A percentile compares a stretch with the other conserved stretches of the same genome.
Evolutionary conservation across 805 yeast species (phyloP).

Genomic region (Wickerhamomyces ciferrii): DNA sequence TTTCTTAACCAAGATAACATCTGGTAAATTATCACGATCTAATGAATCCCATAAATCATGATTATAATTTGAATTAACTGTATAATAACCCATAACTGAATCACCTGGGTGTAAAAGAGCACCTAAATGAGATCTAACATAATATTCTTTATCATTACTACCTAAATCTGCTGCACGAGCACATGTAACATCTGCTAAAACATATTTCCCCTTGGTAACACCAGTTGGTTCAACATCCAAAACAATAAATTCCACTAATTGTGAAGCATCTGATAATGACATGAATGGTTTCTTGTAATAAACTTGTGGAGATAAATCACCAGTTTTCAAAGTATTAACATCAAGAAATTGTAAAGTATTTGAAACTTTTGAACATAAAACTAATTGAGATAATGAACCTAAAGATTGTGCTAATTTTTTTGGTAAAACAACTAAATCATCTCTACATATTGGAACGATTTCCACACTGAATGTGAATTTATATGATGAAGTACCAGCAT

Average conservation of each 20-base stretch:
- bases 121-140: constrained; percentile 88
- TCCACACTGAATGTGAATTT: constrained; percentile 92
- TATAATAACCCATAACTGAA: constrained; percentile 85
- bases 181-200: constrained; percentile 85
- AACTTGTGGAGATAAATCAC: constrained; percentile 63
- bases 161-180: constrained; percentile 91
- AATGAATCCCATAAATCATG: constrained; percentile 75
- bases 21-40: constrained; percentile 64
- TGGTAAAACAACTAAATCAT: constrained; percentile 90
- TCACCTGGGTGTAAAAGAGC: constrained; percentile 96
- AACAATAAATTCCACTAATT: constrained; percentile 81
- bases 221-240: constrained; percentile 94
- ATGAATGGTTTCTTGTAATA: constrained; percentile 84
- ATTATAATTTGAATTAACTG: constrained; percentile 83
- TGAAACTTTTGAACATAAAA: constrained; percentile 78
- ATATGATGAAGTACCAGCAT: constrained; percentile 80
- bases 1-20: constrained; percentile 85
- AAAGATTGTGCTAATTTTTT: constrained; percentile 75
- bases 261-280: constrained; percentile 69
- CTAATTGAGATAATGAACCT: constrained; percentile 80
- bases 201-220: constrained; percentile 64
- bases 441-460: constrained; percentile 94
- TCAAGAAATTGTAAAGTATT: constrained; percentile 85
- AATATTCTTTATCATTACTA: constrained; percentile 73
- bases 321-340: constrained; percentile 71